Conservation (phyloP, 805 yeast species). For the Metahyphopichia silvanorum region DNA sequence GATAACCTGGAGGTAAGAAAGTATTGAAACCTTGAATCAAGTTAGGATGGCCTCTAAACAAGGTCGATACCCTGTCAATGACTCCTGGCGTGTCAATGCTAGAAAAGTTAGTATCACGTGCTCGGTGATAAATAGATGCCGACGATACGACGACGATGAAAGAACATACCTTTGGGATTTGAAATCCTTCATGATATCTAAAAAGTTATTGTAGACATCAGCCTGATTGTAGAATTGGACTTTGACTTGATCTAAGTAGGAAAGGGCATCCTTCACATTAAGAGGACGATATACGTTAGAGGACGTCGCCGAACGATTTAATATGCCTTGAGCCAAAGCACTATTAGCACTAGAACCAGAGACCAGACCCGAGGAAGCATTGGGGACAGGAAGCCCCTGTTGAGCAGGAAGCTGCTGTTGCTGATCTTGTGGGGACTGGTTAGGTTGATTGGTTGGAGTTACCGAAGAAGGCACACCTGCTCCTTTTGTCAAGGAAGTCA, state of each 20-base stretch:
- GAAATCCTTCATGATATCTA: constrained; percentile 98
- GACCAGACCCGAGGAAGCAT: constrained; percentile 6
- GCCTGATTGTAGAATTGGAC: constrained; percentile 89
- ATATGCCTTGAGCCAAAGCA: constrained; percentile 24
- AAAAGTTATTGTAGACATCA: constrained; percentile 91
- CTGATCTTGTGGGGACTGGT: constrained; percentile 12
- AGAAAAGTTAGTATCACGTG: constrained; percentile 12
- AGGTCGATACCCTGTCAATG: constrained; percentile 86
- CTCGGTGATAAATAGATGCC: background rate
- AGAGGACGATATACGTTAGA: constrained; percentile 65
- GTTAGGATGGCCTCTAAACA: constrained; percentile 90
- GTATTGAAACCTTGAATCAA: constrained; percentile 97
- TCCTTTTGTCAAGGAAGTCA: constrained; percentile 13
- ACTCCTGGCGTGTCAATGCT: constrained; percentile 97
- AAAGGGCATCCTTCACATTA: constrained; percentile 93
- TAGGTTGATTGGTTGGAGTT: constrained; percentile 8
- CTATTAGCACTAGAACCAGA: constrained; percentile 3
- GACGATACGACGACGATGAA: constrained; percentile 2
- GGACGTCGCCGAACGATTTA: constrained; percentile 40
- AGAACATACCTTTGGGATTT: constrained; percentile 75
- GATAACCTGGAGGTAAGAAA: constrained; percentile 93
- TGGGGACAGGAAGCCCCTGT: constrained; percentile 12
- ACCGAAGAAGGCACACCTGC: constrained; percentile 4
- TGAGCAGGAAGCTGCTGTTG: constrained; percentile 10
- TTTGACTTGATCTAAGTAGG: constrained; percentile 94